Conservation (phyloP, 2,329 filamentous ascomycete species). For the Emericellopsis atlantica region DNA sequence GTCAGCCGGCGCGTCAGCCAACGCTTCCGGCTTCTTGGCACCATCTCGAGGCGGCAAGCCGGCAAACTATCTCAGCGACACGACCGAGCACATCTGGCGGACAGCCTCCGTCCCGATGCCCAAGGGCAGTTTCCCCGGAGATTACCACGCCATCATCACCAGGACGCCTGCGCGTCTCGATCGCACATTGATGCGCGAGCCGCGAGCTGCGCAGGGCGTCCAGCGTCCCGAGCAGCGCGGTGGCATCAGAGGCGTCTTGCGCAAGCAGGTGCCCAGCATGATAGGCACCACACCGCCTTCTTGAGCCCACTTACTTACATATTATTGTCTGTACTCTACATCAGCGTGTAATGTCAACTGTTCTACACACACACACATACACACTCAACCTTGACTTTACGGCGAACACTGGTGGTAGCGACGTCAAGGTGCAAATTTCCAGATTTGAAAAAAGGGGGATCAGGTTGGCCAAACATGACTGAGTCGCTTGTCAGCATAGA, state of each 20-base stretch:
- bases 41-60: slow-evolving; percentile 25
- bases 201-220: slow-evolving; percentile 79
- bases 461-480: too few species aligned
- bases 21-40: slow-evolving; percentile 21
- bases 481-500: too few species aligned
- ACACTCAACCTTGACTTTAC: too few species aligned
- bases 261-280: slow-evolving; percentile 44
- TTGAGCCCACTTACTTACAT: slow-evolving; percentile 8
- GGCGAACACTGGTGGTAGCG: too few species aligned
- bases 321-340: neutral
- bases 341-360: too few species aligned
- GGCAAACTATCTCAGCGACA: slow-evolving; percentile 56
- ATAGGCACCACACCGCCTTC: slow-evolving; percentile 27
- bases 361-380: too few species aligned
- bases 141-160: slow-evolving; percentile 48
- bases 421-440: too few species aligned
- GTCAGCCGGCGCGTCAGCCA: slow-evolving; percentile 36
- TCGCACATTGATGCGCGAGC: slow-evolving; percentile 79
- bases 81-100: slow-evolving; percentile 69
- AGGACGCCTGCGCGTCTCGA: slow-evolving; percentile 75
- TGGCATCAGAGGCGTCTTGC: slow-evolving; percentile 29
- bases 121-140: slow-evolving; percentile 45
- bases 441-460: too few species aligned
- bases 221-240: slow-evolving; percentile 47
- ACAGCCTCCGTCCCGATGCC: slow-evolving; percentile 48